Percentiles rank a stretch among this genome's conserved stretches.
phyloP scores from a whole-genome alignment of 805 yeast species.

The Grigorovia yakushimaensis region DNA sequence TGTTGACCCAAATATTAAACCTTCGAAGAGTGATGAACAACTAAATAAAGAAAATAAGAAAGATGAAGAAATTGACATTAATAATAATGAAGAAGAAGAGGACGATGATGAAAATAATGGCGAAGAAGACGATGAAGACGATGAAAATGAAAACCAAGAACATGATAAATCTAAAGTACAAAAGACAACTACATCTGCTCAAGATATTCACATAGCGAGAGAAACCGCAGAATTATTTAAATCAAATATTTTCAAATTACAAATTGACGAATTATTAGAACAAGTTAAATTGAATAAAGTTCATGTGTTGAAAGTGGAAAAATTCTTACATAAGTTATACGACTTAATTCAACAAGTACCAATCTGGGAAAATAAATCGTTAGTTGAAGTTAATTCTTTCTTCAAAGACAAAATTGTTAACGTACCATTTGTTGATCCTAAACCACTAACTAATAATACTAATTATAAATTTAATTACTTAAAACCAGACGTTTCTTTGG shows the following conservation, averaged over 20 bases:
- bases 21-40: background rate
- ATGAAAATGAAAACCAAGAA: slow-evolving; percentile 15
- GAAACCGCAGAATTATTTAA: slow-evolving; percentile 92
- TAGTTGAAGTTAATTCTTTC: slow-evolving; percentile 50
- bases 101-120: slow-evolving; percentile 15
- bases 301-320: slow-evolving; percentile 57
- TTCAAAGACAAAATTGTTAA: slow-evolving; percentile 44
- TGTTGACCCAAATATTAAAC: background rate
- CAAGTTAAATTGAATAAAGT: slow-evolving; percentile 71
- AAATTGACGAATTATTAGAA: slow-evolving; percentile 80
- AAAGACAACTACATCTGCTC: slow-evolving; percentile 35
- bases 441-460: slow-evolving; percentile 48
- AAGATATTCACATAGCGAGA: slow-evolving; percentile 83
- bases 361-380: slow-evolving; percentile 38
- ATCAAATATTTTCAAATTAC: slow-evolving; percentile 88
- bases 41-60: slow-evolving; percentile 1
- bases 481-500: slow-evolving; percentile 66
- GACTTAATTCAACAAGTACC: slow-evolving; percentile 60
- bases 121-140: slow-evolving; percentile 19
- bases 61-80: slow-evolving; percentile 6
- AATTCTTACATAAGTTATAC: slow-evolving; percentile 63
- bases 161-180: slow-evolving; percentile 7
- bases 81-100: background rate
- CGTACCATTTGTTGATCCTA: slow-evolving; percentile 87
- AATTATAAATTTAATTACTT: slow-evolving; percentile 63